Evolutionary conservation across 768 basidiomycete genomes (phyloP).

Genomic region (Pleurotus cornucopiae): DNA sequence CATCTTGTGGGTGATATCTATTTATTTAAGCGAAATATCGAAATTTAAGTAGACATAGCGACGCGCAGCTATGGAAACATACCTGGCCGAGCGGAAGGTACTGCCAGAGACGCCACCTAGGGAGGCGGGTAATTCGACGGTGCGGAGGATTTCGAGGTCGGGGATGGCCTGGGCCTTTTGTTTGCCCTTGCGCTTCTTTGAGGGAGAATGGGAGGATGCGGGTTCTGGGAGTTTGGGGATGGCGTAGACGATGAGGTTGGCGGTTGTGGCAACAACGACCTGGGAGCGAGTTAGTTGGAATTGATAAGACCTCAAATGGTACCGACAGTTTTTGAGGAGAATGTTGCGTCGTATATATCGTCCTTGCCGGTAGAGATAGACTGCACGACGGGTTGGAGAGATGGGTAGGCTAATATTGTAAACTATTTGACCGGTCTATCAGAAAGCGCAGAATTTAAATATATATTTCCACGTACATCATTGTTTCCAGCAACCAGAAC

Average conservation of each 20-base stretch:
- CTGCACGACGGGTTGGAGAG: conserved; percentile 42
- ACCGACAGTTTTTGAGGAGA: conserved; percentile 62
- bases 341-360: conserved; percentile 81
- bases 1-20: conserved; percentile 56
- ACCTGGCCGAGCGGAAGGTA: conserved; percentile 67
- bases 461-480: conserved; percentile 43
- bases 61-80: conserved; percentile 10
- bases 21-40: background rate
- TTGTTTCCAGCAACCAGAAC: conserved; percentile 72
- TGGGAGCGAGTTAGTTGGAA: conserved; percentile 20
- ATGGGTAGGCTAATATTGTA: conserved; percentile 62
- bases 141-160: conserved; percentile 39
- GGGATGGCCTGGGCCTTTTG: conserved; percentile 28
- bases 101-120: conserved; percentile 41
- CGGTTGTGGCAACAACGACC: conserved; percentile 66
- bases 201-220: conserved; percentile 14
- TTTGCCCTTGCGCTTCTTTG: conserved; percentile 39
- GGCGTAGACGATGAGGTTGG: conserved; percentile 58
- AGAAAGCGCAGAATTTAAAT: background rate
- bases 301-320: conserved; percentile 1
- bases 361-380: conserved; percentile 59
- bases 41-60: background rate
- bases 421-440: conserved; percentile 34
- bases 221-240: conserved; percentile 31
- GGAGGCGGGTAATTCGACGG: conserved; percentile 50